Conservation (phyloP, 306 rosid genomes). For the Hippophae rhamnoides region DNA sequence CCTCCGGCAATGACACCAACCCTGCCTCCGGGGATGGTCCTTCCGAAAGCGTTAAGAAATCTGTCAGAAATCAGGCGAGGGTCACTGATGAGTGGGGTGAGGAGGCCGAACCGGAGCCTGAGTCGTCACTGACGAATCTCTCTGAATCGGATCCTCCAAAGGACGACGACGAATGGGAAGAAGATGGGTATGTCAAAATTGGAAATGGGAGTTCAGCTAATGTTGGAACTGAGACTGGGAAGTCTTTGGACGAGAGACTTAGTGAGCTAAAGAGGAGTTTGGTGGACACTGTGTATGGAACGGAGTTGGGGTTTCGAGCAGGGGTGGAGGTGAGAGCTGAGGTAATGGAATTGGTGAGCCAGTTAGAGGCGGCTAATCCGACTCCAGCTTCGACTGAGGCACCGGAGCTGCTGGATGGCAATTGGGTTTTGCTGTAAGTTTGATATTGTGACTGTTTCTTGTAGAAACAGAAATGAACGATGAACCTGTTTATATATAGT, state of each 20-base stretch:
- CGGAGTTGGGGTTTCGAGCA: constrained; percentile 72
- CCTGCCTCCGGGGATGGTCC: constrained; percentile 4
- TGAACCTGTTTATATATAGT: not conserved
- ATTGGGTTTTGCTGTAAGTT: constrained; percentile 91
- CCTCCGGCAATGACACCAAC: constrained; percentile 26
- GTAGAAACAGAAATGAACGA: not conserved
- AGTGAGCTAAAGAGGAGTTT: constrained; percentile 59
- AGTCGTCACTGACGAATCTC: constrained; percentile 27
- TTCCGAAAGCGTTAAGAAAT: constrained; percentile 15
- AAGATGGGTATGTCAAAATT: constrained; percentile 17
- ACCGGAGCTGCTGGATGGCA: constrained; percentile 61
- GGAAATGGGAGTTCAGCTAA: constrained; percentile 43
- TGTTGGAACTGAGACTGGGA: constrained; percentile 11
- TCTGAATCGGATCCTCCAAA: constrained; percentile 60
- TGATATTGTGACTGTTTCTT: not conserved
- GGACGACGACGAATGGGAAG: constrained; percentile 71
- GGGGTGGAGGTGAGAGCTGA: constrained; percentile 80
- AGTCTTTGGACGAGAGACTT: constrained; percentile 23
- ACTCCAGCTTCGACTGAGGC: constrained; percentile 58
- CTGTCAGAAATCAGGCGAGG: constrained; percentile 15
- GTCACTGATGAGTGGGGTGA: constrained; percentile 79
- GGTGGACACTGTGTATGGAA: constrained; percentile 75
- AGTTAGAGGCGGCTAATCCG: constrained; percentile 82
- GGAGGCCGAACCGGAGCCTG: constrained; percentile 39
- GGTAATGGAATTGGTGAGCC: constrained; percentile 70